Percentiles rank a stretch among this genome's conserved stretches.
Conservation (phyloP, 768 basidiomycete species). For the Termitomyces titanicus region DNA sequence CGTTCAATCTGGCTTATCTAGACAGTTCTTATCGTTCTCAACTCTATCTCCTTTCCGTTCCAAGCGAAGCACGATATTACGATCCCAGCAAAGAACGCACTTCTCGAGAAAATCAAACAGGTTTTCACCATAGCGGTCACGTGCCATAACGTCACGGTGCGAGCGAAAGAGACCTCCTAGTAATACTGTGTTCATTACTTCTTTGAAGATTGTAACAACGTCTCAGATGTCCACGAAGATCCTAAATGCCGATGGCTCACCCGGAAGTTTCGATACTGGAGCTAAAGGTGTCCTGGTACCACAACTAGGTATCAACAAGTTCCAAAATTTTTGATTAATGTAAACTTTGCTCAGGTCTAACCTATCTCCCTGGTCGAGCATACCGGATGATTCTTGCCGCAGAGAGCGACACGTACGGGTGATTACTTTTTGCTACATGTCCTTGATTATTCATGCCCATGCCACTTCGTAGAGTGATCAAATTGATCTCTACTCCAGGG, state of each 20-base stretch:
- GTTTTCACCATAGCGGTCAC: slow-evolving; percentile 46
- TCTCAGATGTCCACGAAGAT: slow-evolving; percentile 71
- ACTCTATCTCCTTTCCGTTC: slow-evolving; percentile 66
- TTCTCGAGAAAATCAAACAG: slow-evolving; percentile 53
- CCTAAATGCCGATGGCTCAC: slow-evolving; percentile 56
- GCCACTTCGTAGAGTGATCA: slow-evolving; percentile 19
- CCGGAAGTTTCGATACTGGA: slow-evolving; percentile 65
- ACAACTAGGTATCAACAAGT: slow-evolving; percentile 45
- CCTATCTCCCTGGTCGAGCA: slow-evolving; percentile 37
- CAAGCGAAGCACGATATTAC: slow-evolving; percentile 43
- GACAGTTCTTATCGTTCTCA: slow-evolving; percentile 61
- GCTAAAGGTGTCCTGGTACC: slow-evolving; percentile 64
- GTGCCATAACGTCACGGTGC: slow-evolving; percentile 46
- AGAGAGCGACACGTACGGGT: slow-evolving; percentile 33
- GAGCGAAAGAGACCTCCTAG: slow-evolving; percentile 5
- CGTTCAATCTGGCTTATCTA: slow-evolving; percentile 17
- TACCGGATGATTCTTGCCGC: slow-evolving; percentile 34
- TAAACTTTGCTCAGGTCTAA: slow-evolving; percentile 22
- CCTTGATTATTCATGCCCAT: background rate
- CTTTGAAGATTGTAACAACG: slow-evolving; percentile 43
- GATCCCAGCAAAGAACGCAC: slow-evolving; percentile 31
- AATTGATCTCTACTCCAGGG: slow-evolving; percentile 29
- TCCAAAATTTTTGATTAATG: slow-evolving; percentile 1
- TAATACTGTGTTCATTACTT: background rate
- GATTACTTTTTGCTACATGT: slow-evolving; percentile 6